Conservation (phyloP, 148 eudicot genomes). For the Heliosperma pusillum region DNA sequence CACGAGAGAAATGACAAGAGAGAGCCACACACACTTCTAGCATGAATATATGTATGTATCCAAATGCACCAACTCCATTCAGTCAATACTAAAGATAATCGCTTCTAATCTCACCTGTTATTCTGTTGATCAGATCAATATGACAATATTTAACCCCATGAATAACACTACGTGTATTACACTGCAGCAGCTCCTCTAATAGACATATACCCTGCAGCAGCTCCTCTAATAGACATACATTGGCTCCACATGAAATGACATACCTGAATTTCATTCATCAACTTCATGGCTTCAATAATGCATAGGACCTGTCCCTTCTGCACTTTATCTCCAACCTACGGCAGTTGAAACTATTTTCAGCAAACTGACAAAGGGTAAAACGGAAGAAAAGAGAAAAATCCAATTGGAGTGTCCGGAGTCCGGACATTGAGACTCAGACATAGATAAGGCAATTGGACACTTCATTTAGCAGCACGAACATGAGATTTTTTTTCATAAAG, state of each 20-base stretch:
- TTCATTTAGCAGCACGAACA: too few relatives aligned
- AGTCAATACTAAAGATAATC: neutral
- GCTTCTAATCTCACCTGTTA: too few relatives aligned
- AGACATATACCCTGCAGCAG: neutral
- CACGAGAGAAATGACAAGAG: neutral
- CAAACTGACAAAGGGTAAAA: neutral
- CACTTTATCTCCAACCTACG: constrained; percentile 77
- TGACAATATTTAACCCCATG: neutral
- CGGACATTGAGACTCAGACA: neutral
- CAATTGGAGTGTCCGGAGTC: neutral
- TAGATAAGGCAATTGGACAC: neutral
- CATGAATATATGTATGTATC: neutral
- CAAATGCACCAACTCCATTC: neutral
- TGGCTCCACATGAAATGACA: constrained; percentile 10
- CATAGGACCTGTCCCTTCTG: constrained; percentile 75
- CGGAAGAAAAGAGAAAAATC: neutral
- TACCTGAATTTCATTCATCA: constrained; percentile 92
- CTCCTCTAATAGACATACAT: neutral
- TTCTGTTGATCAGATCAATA: neutral
- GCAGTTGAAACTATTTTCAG: neutral
- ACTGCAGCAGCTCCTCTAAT: neutral
- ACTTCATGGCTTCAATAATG: constrained; percentile 85
- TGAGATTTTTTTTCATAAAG: too few relatives aligned
- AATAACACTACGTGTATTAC: neutral
- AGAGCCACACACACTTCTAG: neutral